Base-by-base conservation (phyloP, 192 early-diverging fungal genomes). In the Mortierella claussenii region DNA sequence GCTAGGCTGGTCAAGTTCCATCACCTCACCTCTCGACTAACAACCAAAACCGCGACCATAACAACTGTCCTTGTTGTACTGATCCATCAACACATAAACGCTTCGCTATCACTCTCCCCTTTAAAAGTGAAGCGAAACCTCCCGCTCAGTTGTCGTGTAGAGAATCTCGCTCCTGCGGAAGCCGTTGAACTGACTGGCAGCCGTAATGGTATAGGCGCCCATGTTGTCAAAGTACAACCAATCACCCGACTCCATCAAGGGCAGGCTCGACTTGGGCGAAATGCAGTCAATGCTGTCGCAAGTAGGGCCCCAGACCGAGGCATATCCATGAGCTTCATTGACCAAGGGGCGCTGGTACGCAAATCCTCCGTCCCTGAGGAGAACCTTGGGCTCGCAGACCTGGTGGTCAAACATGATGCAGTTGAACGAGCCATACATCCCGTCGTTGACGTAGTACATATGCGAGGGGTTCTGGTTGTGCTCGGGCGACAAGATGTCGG, bases 231-330 rank as follows among this genome's bases (percentile, higher is more conserved):
- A 98, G 65, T 90, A 89, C 36, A 99, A 79, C 98, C 98, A 99
- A 83, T 99, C 97, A 34, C 97, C 98, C 47, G 95, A 85, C 46
- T 93, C 85, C 78, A 99, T 82, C 76, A 92, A 87, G 9, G 96
- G 96, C 60, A 99, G 84, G 44, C 47, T 50, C 6, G 82, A 70
- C 34, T 87, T 80, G 26, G 88, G 74, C 59, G 84, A 84, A 58
- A 99, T 90, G 79, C 93, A 95, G 85, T 99, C 97, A 61, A 98
- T 96, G 21, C 95, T 97, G 84, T 99, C 98, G 81, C 98, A 99
- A 31, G 98, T 99, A 21, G 96, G 97, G 18, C 97, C 97, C 96
- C 96, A 99, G 44, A 97, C 84, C 56, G 88, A 90, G 84, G 92
- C 92, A 1, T 73, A 62, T 68, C 83, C 90, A 51, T 74, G 81